Percentiles rank a stretch among this genome's conserved stretches.
Conservation (phyloP, 371 early-diverging fungal species). For the Quaeritorhiza haematococci region DNA sequence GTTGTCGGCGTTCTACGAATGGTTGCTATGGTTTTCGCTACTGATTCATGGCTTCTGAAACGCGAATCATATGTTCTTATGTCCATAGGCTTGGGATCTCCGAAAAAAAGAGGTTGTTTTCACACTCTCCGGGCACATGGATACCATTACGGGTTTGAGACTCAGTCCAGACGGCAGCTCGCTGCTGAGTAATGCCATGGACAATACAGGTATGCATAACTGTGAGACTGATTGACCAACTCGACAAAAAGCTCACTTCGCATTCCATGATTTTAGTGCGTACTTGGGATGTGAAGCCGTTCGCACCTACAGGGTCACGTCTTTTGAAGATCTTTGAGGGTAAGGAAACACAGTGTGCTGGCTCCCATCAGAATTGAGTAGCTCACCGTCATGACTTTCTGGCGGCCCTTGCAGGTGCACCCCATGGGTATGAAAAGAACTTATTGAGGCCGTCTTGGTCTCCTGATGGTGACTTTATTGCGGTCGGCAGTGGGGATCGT, state of each 20-base stretch:
- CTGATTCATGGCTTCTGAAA: neutral
- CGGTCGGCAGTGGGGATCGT: constrained; percentile 87
- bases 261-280: constrained; percentile 48
- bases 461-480: constrained; percentile 82
- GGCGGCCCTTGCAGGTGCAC: constrained; percentile 75
- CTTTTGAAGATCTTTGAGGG: constrained; percentile 65
- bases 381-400: neutral
- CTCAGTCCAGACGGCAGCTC: constrained; percentile 78
- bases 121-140: constrained; percentile 75
- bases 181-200: constrained; percentile 83
- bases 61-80: too few species aligned
- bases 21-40: neutral
- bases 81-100: constrained; percentile 82
- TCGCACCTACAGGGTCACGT: constrained; percentile 57
- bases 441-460: constrained; percentile 52
- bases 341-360: constrained; percentile 2
- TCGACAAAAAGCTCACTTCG: neutral
- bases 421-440: constrained; percentile 91
- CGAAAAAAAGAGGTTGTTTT: constrained; percentile 65
- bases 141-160: constrained; percentile 84
- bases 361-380: neutral
- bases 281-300: constrained; percentile 92
- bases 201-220: constrained; percentile 67
- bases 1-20: neutral
- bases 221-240: neutral